A percentile compares a stretch with the other conserved stretches of the same genome.
Conservation (phyloP, 2,329 filamentous ascomycete genomes). For the Cladophialophora carrionii region DNA sequence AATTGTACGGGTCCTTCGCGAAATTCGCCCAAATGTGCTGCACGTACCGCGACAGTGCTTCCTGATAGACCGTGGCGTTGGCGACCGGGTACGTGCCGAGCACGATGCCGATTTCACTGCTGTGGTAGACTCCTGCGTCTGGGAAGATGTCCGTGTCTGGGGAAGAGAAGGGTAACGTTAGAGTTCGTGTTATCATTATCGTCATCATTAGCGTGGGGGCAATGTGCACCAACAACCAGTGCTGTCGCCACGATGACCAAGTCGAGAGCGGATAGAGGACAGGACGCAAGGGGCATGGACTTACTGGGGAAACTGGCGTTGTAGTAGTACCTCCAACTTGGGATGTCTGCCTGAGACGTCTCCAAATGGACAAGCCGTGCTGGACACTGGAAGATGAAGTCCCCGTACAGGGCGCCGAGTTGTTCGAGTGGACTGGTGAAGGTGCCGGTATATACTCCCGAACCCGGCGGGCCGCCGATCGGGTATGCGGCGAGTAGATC, state of each 20-base stretch:
- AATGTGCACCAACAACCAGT: not conserved
- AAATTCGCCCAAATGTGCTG: constrained; percentile 41
- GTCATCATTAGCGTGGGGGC: too few species aligned
- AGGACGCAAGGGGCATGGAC: not conserved
- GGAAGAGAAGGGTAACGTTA: not conserved
- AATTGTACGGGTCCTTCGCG: constrained; percentile 38
- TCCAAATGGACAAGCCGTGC: constrained; percentile 32
- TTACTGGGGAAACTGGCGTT: constrained; percentile 41
- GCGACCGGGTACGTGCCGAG: constrained; percentile 40
- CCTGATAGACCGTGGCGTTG: constrained; percentile 35
- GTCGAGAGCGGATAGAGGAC: too few species aligned
- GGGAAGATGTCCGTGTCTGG: constrained; percentile 27
- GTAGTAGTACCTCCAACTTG: constrained; percentile 41
- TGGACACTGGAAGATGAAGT: constrained; percentile 25
- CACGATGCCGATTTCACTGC: constrained; percentile 42
- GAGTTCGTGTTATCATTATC: too few species aligned
- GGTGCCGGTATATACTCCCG: constrained; percentile 4
- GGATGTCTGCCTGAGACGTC: constrained; percentile 29
- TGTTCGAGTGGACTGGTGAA: constrained; percentile 10
- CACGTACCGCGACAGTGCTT: constrained; percentile 36
- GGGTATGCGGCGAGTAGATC: constrained; percentile 26
- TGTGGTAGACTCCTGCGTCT: constrained; percentile 43
- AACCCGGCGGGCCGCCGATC: not conserved
- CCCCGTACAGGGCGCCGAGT: constrained; percentile 18
- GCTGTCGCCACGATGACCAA: not conserved